Evolutionary conservation across 208 protist species (phyloP).

Genomic region (Trypanosoma avium): DNA sequence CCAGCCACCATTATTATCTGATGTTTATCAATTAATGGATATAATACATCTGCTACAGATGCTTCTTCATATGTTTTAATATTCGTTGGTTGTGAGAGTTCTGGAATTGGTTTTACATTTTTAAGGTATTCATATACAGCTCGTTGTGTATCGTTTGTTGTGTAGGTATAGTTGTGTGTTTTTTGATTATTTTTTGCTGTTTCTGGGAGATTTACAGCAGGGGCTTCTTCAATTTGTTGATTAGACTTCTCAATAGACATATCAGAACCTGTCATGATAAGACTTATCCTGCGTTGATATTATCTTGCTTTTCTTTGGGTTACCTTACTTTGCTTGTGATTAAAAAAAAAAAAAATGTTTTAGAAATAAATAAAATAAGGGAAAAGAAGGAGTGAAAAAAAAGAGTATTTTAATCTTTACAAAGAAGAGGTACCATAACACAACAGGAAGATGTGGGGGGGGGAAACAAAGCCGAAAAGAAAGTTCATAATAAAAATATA

Average conservation of each 20-base stretch:
- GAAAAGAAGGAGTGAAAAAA: constrained; percentile 7
- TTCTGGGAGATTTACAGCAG: neutral
- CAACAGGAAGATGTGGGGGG: too few relatives aligned
- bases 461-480: too few relatives aligned
- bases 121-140: constrained; percentile 64
- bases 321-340: neutral
- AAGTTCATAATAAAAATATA: too few relatives aligned
- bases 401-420: too few relatives aligned
- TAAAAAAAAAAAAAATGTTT: neutral
- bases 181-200: neutral
- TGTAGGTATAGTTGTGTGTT: constrained; percentile 31
- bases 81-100: constrained; percentile 64
- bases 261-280: neutral
- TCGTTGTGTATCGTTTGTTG: constrained; percentile 51
- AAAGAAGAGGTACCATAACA: too few relatives aligned
- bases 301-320: neutral
- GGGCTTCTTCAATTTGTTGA: neutral
- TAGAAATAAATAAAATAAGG: neutral
- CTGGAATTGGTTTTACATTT: constrained; percentile 50
- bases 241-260: neutral
- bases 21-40: constrained; percentile 76
- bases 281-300: too few relatives aligned
- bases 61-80: constrained; percentile 71
- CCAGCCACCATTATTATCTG: constrained; percentile 90
- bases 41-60: constrained; percentile 63